Evolutionary conservation across 257 asterid species (phyloP).

Genomic region (Solanum dulcamara): DNA sequence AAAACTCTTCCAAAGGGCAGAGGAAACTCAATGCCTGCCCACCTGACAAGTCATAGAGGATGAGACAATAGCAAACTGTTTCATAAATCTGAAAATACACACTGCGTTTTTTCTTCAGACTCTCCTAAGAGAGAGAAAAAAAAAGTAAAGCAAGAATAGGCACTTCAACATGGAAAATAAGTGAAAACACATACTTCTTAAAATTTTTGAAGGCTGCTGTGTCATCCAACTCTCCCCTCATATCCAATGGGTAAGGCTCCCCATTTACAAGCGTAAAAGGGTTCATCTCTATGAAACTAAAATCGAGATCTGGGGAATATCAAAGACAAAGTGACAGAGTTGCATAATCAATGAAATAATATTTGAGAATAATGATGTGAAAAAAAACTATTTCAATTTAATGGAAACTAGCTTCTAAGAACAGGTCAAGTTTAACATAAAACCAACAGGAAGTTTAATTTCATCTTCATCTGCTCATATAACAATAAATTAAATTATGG

Average conservation of each 20-base stretch:
- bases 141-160: neutral
- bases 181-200: constrained; percentile 43
- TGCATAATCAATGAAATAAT: neutral
- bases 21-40: constrained; percentile 80
- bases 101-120: neutral
- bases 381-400: neutral
- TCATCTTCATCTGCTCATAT: neutral
- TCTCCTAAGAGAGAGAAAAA: neutral
- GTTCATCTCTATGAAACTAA: constrained; percentile 89
- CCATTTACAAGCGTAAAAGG: constrained; percentile 79
- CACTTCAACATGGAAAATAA: neutral
- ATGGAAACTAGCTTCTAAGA: neutral
- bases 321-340: constrained; percentile 1
- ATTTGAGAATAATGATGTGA: neutral
- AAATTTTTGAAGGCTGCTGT: constrained; percentile 91
- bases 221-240: constrained; percentile 96
- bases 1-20: constrained; percentile 90
- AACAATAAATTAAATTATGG: neutral
- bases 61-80: neutral
- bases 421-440: neutral
- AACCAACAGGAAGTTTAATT: neutral
- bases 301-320: constrained; percentile 59
- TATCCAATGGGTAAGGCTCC: constrained; percentile 78
- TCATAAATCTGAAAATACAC: neutral
- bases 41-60: constrained; percentile 27